phyloP scores from a whole-genome alignment of 345 rosid genomes.

The Hibiscus tridactylites region DNA sequence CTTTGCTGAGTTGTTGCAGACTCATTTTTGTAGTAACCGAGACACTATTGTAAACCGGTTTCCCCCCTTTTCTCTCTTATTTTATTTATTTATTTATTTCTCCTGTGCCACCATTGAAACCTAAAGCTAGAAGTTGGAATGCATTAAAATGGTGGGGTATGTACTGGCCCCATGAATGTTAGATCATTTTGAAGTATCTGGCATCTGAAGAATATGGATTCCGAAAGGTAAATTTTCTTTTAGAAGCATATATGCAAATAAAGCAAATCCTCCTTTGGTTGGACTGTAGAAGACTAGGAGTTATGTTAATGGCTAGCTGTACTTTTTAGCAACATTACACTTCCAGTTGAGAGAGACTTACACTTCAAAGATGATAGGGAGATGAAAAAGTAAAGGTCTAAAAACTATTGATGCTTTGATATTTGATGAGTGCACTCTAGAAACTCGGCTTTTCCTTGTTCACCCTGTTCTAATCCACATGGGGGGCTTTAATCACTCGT shows the following conservation, averaged over 20 bases:
- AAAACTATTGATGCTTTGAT: not conserved
- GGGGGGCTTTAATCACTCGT: not conserved
- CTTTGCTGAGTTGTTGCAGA: slow-evolving; percentile 10
- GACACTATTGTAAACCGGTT: not conserved
- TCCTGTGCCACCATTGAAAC: not conserved
- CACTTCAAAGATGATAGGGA: not conserved
- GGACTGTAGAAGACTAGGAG: not conserved
- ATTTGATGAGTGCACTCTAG: slow-evolving; percentile 20
- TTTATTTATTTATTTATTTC: not conserved
- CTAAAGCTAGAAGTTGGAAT: slow-evolving; percentile 10
- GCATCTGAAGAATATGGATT: not conserved
- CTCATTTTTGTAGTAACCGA: not conserved
- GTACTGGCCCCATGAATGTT: slow-evolving; percentile 1
- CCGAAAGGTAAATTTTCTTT: not conserved
- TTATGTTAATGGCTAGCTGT: not conserved
- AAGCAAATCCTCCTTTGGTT: not conserved
- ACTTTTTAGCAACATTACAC: not conserved
- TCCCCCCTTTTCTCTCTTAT: not conserved
- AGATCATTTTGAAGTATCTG: slow-evolving; percentile 3
- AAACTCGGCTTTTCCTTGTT: slow-evolving; percentile 6
- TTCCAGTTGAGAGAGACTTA: not conserved
- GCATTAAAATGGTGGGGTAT: slow-evolving; percentile 12
- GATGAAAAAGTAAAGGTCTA: not conserved
- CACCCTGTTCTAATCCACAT: slow-evolving; percentile 1
- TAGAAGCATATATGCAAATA: not conserved